A percentile compares a stretch with the other conserved stretches of the same genome.
Conservation (phyloP, 2,329 filamentous ascomycete species). For the Exophiala sp. region DNA sequence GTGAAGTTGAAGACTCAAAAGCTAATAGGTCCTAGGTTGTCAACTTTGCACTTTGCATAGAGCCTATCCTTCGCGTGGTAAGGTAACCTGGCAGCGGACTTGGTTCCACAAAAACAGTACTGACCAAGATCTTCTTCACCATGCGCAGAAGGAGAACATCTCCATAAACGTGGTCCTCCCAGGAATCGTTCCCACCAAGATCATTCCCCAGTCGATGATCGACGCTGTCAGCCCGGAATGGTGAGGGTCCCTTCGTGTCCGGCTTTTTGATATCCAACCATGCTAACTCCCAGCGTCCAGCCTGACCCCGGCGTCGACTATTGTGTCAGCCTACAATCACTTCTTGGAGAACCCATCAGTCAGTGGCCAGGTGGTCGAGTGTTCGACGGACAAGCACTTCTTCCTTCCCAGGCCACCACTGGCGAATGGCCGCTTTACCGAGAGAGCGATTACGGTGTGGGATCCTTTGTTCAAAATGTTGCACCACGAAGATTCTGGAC, state of each 20-base stretch:
- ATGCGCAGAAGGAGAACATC: slow-evolving; percentile 44
- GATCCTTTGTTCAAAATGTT: slow-evolving; percentile 47
- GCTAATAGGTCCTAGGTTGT: slow-evolving; percentile 15
- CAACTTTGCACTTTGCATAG: slow-evolving; percentile 40
- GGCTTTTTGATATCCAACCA: too few species aligned
- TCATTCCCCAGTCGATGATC: slow-evolving; percentile 45
- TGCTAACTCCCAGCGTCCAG: neutral
- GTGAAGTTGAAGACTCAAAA: slow-evolving; percentile 16
- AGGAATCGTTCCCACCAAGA: slow-evolving; percentile 46
- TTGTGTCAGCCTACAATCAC: slow-evolving; percentile 45
- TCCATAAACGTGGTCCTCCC: slow-evolving; percentile 49
- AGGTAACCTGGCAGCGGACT: neutral
- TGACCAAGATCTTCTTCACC: too few species aligned
- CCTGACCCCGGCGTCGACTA: slow-evolving; percentile 41
- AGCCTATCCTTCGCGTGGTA: slow-evolving; percentile 37
- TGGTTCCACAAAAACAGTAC: too few species aligned
- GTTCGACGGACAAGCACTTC: slow-evolving; percentile 2
- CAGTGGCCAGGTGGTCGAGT: slow-evolving; percentile 44
- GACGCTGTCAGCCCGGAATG: slow-evolving; percentile 33
- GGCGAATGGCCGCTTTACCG: slow-evolving; percentile 42
- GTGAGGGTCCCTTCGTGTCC: too few species aligned
- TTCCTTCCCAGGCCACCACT: slow-evolving; percentile 29
- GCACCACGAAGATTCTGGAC: slow-evolving; percentile 42
- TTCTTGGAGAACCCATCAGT: slow-evolving; percentile 46
- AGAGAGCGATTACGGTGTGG: slow-evolving; percentile 46